These are phyloP conservation scores for Pythium brassicae DNA, from an alignment of 352 stramenopile genomes.

Conservation along the genomic window DNA sequence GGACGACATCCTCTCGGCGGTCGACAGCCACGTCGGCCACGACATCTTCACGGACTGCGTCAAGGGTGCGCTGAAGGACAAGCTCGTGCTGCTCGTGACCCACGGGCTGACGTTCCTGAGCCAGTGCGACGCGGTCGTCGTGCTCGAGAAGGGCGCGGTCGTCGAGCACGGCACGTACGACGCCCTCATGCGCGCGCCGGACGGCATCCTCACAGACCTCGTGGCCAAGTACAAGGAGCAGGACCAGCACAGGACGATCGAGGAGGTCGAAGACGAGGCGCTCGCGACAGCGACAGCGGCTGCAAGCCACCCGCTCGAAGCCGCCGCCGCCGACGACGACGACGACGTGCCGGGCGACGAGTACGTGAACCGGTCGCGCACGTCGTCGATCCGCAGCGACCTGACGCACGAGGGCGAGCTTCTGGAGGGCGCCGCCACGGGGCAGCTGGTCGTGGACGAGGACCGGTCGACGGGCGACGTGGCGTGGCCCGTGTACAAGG, in stretches of 20 bases:
- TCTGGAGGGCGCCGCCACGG: conserved; percentile 26
- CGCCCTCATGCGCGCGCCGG: conserved; percentile 54
- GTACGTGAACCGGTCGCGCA: conserved; percentile 42
- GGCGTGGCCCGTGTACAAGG: conserved; percentile 56
- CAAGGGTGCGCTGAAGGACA: conserved; percentile 68
- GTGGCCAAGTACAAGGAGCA: conserved; percentile 59
- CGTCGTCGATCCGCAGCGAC: conserved; percentile 51
- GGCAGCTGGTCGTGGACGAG: conserved; percentile 61
- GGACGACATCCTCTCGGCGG: conserved; percentile 94
- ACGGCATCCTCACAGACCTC: conserved; percentile 63
- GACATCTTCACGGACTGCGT: conserved; percentile 96
- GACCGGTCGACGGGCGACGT: conserved; percentile 62
- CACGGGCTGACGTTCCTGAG: conserved; percentile 83
- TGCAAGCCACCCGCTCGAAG: conserved; percentile 4
- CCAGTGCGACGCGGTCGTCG: conserved; percentile 50
- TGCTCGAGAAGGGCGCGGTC: conserved; percentile 64
- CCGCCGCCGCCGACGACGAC: too few species aligned
- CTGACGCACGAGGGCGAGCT: conserved; percentile 36
- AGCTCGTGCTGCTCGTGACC: conserved; percentile 93
- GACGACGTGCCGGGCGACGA: conserved; percentile 27
- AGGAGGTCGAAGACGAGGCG: conserved; percentile 32
- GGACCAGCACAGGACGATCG: conserved; percentile 38
- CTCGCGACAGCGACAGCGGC: background rate
- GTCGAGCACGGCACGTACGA: conserved; percentile 77
- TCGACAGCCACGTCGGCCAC: conserved; percentile 95